Conservation (phyloP, 306 rosid genomes). For the Glycine tomentella region DNA sequence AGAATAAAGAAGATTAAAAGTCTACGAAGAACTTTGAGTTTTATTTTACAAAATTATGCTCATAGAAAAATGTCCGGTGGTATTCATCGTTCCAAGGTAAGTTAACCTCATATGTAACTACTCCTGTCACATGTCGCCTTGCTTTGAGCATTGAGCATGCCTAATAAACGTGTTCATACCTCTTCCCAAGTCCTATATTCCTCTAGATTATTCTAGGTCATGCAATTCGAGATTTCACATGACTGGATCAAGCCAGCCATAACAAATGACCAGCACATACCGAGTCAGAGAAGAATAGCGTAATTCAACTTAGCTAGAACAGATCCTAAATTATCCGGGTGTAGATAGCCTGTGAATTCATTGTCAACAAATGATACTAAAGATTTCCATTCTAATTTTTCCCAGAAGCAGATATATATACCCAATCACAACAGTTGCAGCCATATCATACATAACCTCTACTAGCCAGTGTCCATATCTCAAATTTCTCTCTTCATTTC, state of each 20-base stretch:
- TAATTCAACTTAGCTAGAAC: not conserved
- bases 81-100: not conserved
- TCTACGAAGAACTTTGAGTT: not conserved
- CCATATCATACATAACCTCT: not conserved
- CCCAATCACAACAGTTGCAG: not conserved
- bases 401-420: not conserved
- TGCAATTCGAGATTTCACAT: not conserved
- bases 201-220: not conserved
- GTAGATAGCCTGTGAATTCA: not conserved
- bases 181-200: not conserved
- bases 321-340: not conserved
- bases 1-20: not conserved
- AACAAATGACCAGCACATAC: not conserved
- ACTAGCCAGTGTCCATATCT: not conserved
- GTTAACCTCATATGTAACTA: not conserved
- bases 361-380: not conserved
- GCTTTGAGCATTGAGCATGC: not conserved
- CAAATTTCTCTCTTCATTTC: constrained; percentile 11
- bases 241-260: constrained; percentile 8
- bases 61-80: not conserved
- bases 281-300: not conserved
- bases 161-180: not conserved
- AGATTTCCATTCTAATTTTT: not conserved
- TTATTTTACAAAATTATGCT: constrained; percentile 4
- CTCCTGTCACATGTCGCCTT: not conserved